These are phyloP conservation scores for Cryptosporidium sp. DNA, from an alignment of 169 alveolate species.

Conservation along the genomic window DNA sequence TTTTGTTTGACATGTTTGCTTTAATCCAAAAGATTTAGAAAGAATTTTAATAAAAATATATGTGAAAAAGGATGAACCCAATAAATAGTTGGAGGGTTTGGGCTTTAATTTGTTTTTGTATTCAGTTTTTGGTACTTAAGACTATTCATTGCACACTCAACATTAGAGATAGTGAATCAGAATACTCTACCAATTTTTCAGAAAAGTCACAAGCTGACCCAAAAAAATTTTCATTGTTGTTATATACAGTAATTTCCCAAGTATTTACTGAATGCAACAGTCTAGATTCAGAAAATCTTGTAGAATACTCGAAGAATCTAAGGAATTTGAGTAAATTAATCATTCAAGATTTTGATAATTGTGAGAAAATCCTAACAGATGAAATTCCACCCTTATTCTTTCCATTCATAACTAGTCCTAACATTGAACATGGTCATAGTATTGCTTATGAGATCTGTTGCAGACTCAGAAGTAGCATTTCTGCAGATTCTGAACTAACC, in stretches of 20 bases:
- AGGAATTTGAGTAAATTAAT: not conserved
- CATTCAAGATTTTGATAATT: slow-evolving; percentile 30
- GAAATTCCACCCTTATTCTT: not conserved
- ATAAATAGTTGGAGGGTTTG: not conserved
- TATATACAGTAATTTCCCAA: slow-evolving; percentile 32
- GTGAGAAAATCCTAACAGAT: slow-evolving; percentile 24
- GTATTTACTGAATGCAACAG: not conserved
- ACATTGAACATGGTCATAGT: not conserved
- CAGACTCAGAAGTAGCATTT: slow-evolving; percentile 25
- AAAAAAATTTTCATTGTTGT: slow-evolving; percentile 5
- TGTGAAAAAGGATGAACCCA: not conserved
- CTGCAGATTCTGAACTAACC: slow-evolving; percentile 32
- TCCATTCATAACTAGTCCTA: slow-evolving; percentile 28
- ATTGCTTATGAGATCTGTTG: slow-evolving; percentile 61
- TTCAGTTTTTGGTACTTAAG: not conserved
- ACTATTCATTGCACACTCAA: not conserved
- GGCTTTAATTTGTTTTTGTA: not conserved
- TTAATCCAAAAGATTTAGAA: not conserved
- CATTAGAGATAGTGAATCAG: slow-evolving; percentile 1
- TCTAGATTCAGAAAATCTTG: not conserved
- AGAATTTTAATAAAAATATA: not conserved
- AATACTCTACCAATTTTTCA: not conserved
- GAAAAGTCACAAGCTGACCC: not conserved
- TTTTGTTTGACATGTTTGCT: not conserved
- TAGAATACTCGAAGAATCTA: not conserved